Conservation (phyloP, 345 rosid genomes). For the Lenwebbia sp. region DNA sequence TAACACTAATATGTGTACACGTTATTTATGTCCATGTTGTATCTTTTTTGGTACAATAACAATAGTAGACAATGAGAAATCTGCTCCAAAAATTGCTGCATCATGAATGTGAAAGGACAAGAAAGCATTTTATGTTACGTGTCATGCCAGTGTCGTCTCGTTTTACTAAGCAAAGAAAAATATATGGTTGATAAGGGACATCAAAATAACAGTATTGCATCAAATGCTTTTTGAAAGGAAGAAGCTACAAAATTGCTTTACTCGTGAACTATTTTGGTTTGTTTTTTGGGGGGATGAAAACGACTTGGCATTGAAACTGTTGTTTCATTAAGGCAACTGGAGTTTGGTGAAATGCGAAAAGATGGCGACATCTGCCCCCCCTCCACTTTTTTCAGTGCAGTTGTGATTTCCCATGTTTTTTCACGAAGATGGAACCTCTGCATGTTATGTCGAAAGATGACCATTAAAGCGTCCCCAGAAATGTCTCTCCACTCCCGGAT, state of each 20-base stretch:
- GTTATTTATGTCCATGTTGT: not conserved
- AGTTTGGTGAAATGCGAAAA: not conserved
- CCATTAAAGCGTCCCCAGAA: not conserved
- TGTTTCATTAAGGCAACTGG: not conserved
- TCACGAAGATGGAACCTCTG: not conserved
- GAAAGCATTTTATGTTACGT: no score
- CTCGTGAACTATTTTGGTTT: not conserved
- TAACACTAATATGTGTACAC: not conserved
- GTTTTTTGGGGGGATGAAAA: not conserved
- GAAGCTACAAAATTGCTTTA: not conserved
- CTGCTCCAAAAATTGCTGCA: not conserved
- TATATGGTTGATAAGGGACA: no score
- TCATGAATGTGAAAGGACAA: not conserved
- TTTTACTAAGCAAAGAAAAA: no score
- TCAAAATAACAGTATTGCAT: not conserved
- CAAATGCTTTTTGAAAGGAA: not conserved
- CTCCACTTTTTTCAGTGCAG: slow-evolving; percentile 2
- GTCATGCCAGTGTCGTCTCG: no score
- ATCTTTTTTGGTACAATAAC: not conserved
- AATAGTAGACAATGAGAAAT: not conserved
- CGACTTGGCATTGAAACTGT: not conserved
- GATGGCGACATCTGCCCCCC: not conserved
- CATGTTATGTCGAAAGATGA: slow-evolving; percentile 1
- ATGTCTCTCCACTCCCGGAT: not conserved
- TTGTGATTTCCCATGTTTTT: slow-evolving; percentile 6